Evolutionary conservation across 2,329 filamentous ascomycete species (phyloP).

Genomic region (Kalmusia sp.): DNA sequence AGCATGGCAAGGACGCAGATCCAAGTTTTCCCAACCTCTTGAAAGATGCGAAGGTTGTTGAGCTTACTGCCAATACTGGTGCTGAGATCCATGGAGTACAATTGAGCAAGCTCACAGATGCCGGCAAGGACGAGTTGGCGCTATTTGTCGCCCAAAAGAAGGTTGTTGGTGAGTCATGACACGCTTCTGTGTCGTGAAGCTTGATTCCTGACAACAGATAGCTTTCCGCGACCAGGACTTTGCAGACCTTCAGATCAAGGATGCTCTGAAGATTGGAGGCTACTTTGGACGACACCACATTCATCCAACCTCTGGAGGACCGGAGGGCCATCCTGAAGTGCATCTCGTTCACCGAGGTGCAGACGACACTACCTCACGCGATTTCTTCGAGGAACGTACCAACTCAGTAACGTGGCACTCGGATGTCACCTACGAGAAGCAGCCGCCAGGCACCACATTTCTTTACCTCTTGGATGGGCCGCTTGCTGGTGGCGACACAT

Average conservation of each 20-base stretch:
- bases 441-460: slow-evolving; percentile 90
- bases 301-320: slow-evolving; percentile 78
- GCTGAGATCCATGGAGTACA: slow-evolving; percentile 76
- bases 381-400: slow-evolving; percentile 73
- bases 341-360: slow-evolving; percentile 80
- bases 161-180: slow-evolving; percentile 64
- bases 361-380: slow-evolving; percentile 65
- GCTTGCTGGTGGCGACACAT: slow-evolving; percentile 79
- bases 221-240: slow-evolving; percentile 77
- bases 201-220: slow-evolving; percentile 21
- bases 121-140: slow-evolving; percentile 79
- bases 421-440: slow-evolving; percentile 85
- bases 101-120: slow-evolving; percentile 69
- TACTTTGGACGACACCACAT: slow-evolving; percentile 86
- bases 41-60: slow-evolving; percentile 57
- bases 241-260: slow-evolving; percentile 69
- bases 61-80: slow-evolving; percentile 77
- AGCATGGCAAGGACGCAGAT: slow-evolving; percentile 79
- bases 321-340: slow-evolving; percentile 74
- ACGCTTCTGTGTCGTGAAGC: not conserved
- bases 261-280: slow-evolving; percentile 72
- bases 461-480: slow-evolving; percentile 87
- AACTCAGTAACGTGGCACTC: slow-evolving; percentile 89
- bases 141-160: slow-evolving; percentile 78
- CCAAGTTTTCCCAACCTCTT: slow-evolving; percentile 73